Evolutionary conservation across 139 green algal genomes (phyloP).

Genomic region (Trebouxia sp.): DNA sequence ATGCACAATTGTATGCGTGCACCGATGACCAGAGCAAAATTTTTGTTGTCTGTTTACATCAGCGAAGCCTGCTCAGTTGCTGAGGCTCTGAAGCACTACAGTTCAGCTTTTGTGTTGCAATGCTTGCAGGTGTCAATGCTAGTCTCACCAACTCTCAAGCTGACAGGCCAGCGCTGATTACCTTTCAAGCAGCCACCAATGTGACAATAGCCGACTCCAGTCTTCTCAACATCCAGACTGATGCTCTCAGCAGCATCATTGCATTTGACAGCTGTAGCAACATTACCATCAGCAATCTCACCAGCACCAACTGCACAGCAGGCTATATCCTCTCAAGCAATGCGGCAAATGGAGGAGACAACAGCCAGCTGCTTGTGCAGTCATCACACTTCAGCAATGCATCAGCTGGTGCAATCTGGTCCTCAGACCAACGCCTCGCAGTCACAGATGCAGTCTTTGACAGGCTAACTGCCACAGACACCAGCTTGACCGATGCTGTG

Average conservation of each 20-base stretch:
- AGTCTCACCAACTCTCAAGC: background rate
- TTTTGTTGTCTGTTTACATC: no score
- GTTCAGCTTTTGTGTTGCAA: background rate
- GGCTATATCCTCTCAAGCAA: background rate
- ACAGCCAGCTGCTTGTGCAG: background rate
- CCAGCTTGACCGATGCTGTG: background rate
- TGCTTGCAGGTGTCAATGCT: background rate
- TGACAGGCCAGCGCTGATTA: background rate
- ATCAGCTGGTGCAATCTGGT: background rate
- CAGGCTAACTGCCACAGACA: background rate
- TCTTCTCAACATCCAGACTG: background rate
- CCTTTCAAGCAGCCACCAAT: background rate
- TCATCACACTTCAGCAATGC: background rate
- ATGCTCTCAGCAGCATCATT: slow-evolving; percentile 10
- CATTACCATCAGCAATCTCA: slow-evolving; percentile 25
- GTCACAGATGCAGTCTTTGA: background rate
- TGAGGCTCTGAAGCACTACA: background rate
- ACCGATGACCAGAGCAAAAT: no score
- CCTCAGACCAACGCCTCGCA: background rate
- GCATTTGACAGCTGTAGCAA: slow-evolving; percentile 21
- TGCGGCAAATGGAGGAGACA: background rate
- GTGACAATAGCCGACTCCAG: background rate
- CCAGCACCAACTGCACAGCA: background rate
- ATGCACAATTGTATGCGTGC: no score
- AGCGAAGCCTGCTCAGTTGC: no score